Evolutionary conservation across 2,329 filamentous ascomycete species (phyloP), one percentile per base, ranked within the genome.

Genomic region (Aspergillus uvarum): DNA sequence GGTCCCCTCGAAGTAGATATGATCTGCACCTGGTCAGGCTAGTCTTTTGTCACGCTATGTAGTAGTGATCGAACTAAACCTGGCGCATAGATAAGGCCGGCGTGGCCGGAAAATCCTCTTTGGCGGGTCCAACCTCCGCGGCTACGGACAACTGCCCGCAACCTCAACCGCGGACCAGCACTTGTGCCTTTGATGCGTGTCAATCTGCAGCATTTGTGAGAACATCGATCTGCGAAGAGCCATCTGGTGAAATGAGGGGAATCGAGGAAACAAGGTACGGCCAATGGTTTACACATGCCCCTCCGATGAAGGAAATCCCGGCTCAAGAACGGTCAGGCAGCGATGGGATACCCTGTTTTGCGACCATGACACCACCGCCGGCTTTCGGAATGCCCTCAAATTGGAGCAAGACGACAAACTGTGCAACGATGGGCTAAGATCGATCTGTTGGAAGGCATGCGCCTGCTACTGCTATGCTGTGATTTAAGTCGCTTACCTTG

Each of bases 371-470:
- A 79, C 81, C 57, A 84, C 81, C 68, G 78, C 89, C 60, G 83
- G 87, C 61, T 79, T 92, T 58, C 87, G 85, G 75, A 81, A 81
- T 64, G 85, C 86, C n/a, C 82, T 91, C 55, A 85, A 83, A 73
- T 78, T 83, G 64, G 83, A 87, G 68, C 83, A 76, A 59, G 72
- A 84, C 19, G 74, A 83, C 16, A 89, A 84, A 68, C 86, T 88
- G 52, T 92, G 89, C 72, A 78, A 87, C 56, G 81, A 87, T 51
- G 92, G 91, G 14, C 85, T 92, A 65, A 87, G 93, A 58, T 97
- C 94, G 3, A 84, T 96, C 42, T 96, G 90, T 76, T 98, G 94
- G 94, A 97, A 96, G 86, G 90, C 89, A 72, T 68, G 62, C 54
- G 47, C 31, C 59, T 58, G 26, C 42, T 16, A 47, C 22, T 55